phyloP scores from a whole-genome alignment of 306 rosid genomes.

The Vigna reflexopilosa region DNA sequence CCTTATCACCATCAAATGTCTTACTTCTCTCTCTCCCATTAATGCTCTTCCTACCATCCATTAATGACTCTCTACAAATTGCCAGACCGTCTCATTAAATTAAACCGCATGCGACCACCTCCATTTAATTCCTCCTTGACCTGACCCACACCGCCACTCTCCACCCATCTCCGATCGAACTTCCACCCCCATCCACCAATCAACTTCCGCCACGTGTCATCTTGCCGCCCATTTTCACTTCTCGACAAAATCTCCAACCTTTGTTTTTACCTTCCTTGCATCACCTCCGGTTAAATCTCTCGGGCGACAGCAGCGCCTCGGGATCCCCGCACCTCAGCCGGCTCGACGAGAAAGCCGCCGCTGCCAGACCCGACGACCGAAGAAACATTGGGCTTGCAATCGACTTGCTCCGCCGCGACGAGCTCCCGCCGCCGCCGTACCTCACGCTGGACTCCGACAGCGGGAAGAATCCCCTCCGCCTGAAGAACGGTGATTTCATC shows the following conservation, averaged over 20 bases:
- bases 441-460: conserved; percentile 84
- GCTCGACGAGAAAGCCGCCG: conserved; percentile 79
- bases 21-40: conserved; percentile 29
- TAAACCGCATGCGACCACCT: conserved; percentile 51
- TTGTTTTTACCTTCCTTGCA: not conserved
- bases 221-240: not conserved
- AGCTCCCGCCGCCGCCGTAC: conserved; percentile 70
- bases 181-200: conserved; percentile 33
- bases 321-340: conserved; percentile 93
- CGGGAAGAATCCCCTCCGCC: conserved; percentile 81
- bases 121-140: conserved; percentile 50
- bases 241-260: not conserved
- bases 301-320: conserved; percentile 95
- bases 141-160: conserved; percentile 33
- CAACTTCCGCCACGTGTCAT: conserved; percentile 62
- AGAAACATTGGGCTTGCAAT: conserved; percentile 90
- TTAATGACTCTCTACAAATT: conserved; percentile 53
- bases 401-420: conserved; percentile 83
- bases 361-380: conserved; percentile 58
- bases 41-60: conserved; percentile 46
- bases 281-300: conserved; percentile 77
- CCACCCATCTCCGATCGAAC: conserved; percentile 53
- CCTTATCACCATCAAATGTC: not conserved
- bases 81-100: conserved; percentile 58
- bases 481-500: conserved; percentile 86